phyloP scores from a whole-genome alignment of 1,284 basidiomycete species.

The Boletus semigastroideus region DNA sequence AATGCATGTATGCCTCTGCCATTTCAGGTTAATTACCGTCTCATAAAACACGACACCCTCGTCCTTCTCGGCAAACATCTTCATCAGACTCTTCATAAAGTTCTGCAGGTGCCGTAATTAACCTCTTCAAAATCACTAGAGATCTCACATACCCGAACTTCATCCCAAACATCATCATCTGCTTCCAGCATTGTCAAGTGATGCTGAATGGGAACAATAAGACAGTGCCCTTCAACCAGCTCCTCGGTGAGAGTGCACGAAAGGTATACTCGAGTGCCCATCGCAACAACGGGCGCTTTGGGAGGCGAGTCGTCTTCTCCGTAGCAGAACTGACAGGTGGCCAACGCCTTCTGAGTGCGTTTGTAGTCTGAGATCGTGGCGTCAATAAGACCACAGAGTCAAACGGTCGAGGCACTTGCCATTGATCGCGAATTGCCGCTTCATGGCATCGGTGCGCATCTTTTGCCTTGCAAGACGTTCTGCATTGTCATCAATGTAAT shows the following conservation, averaged over 20 bases:
- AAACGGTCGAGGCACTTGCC: conserved; percentile 47
- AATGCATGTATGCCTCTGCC: conserved; percentile 89
- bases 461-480: conserved; percentile 90
- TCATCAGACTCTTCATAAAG: conserved; percentile 98
- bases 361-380: conserved; percentile 73
- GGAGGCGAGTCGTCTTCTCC: conserved; percentile 86
- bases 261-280: conserved; percentile 89
- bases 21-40: conserved; percentile 82
- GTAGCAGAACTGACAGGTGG: conserved; percentile 86
- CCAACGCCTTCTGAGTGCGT: conserved; percentile 86
- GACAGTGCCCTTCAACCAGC: conserved; percentile 84
- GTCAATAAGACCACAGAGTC: neutral
- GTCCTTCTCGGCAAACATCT: conserved; percentile 87
- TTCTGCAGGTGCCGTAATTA: conserved; percentile 57
- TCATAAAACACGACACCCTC: conserved; percentile 94
- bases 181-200: conserved; percentile 89
- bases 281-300: conserved; percentile 82
- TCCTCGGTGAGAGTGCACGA: conserved; percentile 87
- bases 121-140: neutral
- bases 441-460: conserved; percentile 95
- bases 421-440: conserved; percentile 94
- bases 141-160: conserved; percentile 68
- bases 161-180: conserved; percentile 98
- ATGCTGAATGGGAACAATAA: conserved; percentile 96
- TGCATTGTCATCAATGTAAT: conserved; percentile 97